Conservation (phyloP, 176 grass and related monocot genomes). For the Stipa capillata region DNA sequence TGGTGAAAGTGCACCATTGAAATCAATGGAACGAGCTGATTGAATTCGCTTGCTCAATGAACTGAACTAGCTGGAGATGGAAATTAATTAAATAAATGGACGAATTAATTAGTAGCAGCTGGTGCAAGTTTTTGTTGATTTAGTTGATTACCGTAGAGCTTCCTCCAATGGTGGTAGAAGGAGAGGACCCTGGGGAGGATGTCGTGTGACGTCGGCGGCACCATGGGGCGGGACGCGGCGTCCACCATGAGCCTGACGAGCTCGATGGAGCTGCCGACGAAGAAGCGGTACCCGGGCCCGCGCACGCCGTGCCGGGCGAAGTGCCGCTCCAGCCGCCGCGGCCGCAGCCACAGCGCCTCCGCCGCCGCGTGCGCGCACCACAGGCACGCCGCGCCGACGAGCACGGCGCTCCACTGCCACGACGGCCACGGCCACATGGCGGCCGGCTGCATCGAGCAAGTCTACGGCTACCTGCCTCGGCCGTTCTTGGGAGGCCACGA, state of each 20-base stretch:
- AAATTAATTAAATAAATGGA: no score
- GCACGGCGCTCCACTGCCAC: slow-evolving; percentile 20
- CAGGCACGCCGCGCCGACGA: slow-evolving; percentile 23
- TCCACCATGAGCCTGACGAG: slow-evolving; percentile 66
- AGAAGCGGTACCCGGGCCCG: slow-evolving; percentile 80
- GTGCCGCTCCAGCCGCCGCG: slow-evolving; percentile 57
- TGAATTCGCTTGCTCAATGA: no score
- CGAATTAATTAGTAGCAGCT: no score
- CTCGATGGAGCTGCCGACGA: slow-evolving; percentile 78
- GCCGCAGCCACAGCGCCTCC: slow-evolving; percentile 81
- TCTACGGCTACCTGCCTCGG: not conserved
- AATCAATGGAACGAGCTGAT: no score
- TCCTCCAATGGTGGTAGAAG: slow-evolving; percentile 90
- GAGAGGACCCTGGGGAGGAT: slow-evolving; percentile 80
- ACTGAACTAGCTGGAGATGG: no score
- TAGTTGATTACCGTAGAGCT: slow-evolving; percentile 64
- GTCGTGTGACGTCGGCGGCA: slow-evolving; percentile 51
- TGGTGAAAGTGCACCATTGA: no score
- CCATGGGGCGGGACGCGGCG: slow-evolving; percentile 54
- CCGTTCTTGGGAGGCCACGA: slow-evolving; percentile 13
- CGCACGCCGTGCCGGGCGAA: slow-evolving; percentile 70
- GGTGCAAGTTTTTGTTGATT: not conserved
- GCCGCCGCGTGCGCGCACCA: not conserved
- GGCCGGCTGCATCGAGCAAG: not conserved
- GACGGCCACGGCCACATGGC: slow-evolving; percentile 1